Conservation (phyloP, 2,329 filamentous ascomycete species). For the Fusarium continuum region DNA sequence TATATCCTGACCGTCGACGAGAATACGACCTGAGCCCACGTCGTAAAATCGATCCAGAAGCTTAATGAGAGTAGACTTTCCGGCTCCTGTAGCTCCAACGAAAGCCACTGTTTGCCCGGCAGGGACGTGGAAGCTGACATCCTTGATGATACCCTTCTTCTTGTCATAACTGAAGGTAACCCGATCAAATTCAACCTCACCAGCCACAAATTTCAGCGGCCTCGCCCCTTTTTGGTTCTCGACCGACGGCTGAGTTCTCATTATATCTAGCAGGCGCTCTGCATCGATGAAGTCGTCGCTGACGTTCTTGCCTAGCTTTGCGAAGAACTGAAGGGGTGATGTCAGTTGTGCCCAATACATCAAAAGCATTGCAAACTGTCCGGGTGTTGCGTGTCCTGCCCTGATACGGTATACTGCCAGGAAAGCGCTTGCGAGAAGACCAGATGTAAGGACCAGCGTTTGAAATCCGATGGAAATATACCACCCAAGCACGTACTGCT, state of each 20-base stretch:
- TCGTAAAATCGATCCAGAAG: constrained; percentile 69
- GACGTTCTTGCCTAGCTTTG: constrained; percentile 63
- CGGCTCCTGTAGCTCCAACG: constrained; percentile 68
- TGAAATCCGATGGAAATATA: constrained; percentile 64
- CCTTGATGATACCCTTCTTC: constrained; percentile 65
- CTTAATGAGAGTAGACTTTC: constrained; percentile 67
- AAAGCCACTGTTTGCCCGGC: constrained; percentile 66
- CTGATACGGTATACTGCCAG: constrained; percentile 73
- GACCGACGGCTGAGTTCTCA: constrained; percentile 65
- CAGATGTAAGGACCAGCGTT: constrained; percentile 72
- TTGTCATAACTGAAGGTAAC: constrained; percentile 69
- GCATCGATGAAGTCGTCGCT: constrained; percentile 66
- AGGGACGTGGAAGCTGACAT: constrained; percentile 60
- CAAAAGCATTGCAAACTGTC: constrained; percentile 75
- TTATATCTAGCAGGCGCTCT: constrained; percentile 65
- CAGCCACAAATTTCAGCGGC: constrained; percentile 60
- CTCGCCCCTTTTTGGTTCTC: constrained; percentile 61
- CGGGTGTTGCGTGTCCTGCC: constrained; percentile 66
- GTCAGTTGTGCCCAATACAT: constrained; percentile 80
- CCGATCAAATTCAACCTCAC: constrained; percentile 63
- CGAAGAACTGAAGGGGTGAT: constrained; percentile 75
- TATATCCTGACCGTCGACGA: constrained; percentile 66
- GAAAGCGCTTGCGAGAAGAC: constrained; percentile 71
- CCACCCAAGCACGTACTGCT: constrained; percentile 54
- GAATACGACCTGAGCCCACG: constrained; percentile 60